Evolutionary conservation across 306 rosid genomes (phyloP), one percentile per base, ranked within the genome.

Genomic region (Hylodesmum podocarpum): DNA sequence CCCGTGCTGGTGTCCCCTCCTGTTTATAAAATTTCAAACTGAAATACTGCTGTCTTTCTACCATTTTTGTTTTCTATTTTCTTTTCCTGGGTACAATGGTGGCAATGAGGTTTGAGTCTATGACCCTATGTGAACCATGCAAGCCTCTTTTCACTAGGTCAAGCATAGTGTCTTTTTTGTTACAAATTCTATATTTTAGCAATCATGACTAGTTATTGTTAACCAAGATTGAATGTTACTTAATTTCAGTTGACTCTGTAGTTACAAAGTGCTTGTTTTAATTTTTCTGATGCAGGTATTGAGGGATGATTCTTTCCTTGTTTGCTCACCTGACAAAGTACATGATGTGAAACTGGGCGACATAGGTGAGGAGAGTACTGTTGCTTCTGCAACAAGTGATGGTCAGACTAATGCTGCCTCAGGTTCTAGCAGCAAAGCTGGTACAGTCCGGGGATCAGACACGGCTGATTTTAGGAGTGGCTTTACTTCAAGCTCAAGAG

Each of bases 281-380:
- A 14, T 71, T 39, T 54, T 53, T 81, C 33, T 33, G 47, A 19
- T 85, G 71, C 88, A 96, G 99, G 91, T 92, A 40, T 90, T 96
- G 49, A 74, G 96, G 87, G 98, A 96, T 73, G 98, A 88, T 73
- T 91, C 98, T 76, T 96, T 92, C 75, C 99, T 97, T 72, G 86
- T 91, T 79, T 91, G 98, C 86, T 75, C 83, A 82, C 98, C 99
- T 67, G 99, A 96, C 66, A 91, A 93, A 80, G 99, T 96, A 47
- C 99, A 96, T 43, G 99, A 96, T 82, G 99, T 96, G 40, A 93
- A 91, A 82, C 85, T 96, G 88, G 98, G 97, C 3, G 99, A 96
- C 31, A 77, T 91, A 2, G 88, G 84, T 5, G 99, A 96, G 81
- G 99, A 96, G 22, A 59, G 84, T 75, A 73, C 72, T 75, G 85